Percentiles rank a stretch among this genome's conserved stretches.
These are phyloP conservation scores for Imleria badia DNA, from an alignment of 768 basidiomycete species.

Conservation along the genomic window DNA sequence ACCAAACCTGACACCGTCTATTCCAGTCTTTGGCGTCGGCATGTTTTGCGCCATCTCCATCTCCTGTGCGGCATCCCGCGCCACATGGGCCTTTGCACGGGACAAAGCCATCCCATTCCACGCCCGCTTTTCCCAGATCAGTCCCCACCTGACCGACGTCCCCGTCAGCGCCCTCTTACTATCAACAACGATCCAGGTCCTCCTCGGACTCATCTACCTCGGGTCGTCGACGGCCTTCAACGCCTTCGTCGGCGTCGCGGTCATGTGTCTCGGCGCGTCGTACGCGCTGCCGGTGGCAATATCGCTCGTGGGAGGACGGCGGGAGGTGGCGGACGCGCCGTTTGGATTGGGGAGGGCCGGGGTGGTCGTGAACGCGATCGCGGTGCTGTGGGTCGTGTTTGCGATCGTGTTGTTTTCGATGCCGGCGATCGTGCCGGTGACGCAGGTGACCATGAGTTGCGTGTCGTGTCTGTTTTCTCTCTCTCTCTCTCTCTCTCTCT, in stretches of 20 bases:
- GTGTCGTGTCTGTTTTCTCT: not conserved
- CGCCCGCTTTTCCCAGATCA: constrained; percentile 46
- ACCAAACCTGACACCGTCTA: not conserved
- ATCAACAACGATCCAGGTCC: constrained; percentile 54
- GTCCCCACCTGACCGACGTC: constrained; percentile 41
- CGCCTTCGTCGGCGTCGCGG: constrained; percentile 64
- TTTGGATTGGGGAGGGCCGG: constrained; percentile 51
- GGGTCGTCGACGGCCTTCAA: constrained; percentile 65
- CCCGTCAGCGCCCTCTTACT: constrained; percentile 62
- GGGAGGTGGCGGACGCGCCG: constrained; percentile 47
- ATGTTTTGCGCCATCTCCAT: constrained; percentile 68
- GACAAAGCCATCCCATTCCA: constrained; percentile 64
- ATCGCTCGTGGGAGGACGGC: constrained; percentile 45
- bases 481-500: too few relatives aligned
- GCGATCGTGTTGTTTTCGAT: constrained; percentile 68
- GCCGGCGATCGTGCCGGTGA: constrained; percentile 61
- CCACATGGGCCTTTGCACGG: constrained; percentile 70
- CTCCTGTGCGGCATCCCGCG: constrained; percentile 64
- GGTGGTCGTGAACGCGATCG: constrained; percentile 44
- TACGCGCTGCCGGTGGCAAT: constrained; percentile 63
- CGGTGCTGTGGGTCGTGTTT: constrained; percentile 60
- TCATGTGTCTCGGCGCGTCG: constrained; percentile 64
- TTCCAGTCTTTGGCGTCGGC: constrained; percentile 51
- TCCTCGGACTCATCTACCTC: constrained; percentile 63
- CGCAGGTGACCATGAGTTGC: constrained; percentile 46